phyloP scores from a whole-genome alignment of 2,329 filamentous ascomycete species.

The Cadophora gregata region DNA sequence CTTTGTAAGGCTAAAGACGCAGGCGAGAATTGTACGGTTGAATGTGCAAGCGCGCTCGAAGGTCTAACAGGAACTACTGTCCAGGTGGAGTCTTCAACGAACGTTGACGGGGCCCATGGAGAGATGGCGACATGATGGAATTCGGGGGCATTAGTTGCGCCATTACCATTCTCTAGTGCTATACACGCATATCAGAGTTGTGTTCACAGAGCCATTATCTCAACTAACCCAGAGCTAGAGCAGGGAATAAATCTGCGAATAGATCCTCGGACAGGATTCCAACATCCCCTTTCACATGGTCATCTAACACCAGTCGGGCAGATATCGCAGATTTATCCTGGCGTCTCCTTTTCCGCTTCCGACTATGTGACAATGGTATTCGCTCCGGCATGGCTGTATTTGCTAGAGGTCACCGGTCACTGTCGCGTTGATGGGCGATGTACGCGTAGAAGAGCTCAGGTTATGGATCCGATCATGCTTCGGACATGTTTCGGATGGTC shows the following conservation, averaged over 20 bases:
- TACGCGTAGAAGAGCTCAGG: conserved; percentile 27
- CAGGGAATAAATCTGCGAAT: conserved; percentile 79
- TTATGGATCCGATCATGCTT: conserved; percentile 26
- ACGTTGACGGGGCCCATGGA: conserved; percentile 69
- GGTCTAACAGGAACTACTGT: conserved; percentile 78
- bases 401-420: not conserved
- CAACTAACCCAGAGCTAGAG: conserved; percentile 54
- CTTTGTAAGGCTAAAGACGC: conserved; percentile 76
- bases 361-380: conserved; percentile 33
- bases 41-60: conserved; percentile 70
- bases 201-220: not conserved
- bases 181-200: conserved; percentile 21
- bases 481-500: conserved; percentile 3
- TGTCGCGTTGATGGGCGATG: conserved; percentile 31
- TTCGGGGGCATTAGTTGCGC: conserved; percentile 45
- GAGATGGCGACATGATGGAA: conserved; percentile 73
- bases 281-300: conserved; percentile 82
- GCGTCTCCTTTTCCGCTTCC: conserved; percentile 57
- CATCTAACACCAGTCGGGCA: conserved; percentile 83
- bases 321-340: conserved; percentile 77
- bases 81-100: conserved; percentile 72
- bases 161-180: conserved; percentile 37
- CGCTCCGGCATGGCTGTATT: conserved; percentile 32
- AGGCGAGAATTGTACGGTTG: conserved; percentile 80
- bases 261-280: conserved; percentile 88